phyloP scores from a whole-genome alignment of 768 basidiomycete species.

The Rhizopogon vesiculosus region DNA sequence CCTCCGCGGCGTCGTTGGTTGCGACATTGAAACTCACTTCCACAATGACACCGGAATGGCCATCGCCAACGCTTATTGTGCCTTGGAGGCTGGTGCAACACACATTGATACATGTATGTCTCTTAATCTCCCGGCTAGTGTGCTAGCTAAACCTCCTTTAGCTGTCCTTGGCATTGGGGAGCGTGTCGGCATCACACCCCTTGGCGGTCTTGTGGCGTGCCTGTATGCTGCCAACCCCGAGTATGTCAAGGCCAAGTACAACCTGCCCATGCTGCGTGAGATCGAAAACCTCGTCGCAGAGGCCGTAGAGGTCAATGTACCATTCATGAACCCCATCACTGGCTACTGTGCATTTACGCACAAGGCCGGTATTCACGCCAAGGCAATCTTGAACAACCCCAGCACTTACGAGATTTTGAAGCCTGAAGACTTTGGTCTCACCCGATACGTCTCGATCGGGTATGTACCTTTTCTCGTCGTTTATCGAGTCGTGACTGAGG shows the following conservation, averaged over 20 bases:
- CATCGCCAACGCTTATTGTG: constrained; percentile 97
- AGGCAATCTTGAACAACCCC: constrained; percentile 99
- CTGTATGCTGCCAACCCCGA: constrained; percentile 96
- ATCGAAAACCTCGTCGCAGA: constrained; percentile 99
- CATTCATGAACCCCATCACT: constrained; percentile 95
- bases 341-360: constrained; percentile 99
- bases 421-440: constrained; percentile 98
- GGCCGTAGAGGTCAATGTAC: constrained; percentile 96
- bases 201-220: constrained; percentile 95
- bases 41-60: constrained; percentile 99
- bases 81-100: constrained; percentile 97
- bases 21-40: constrained; percentile 97
- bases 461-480: constrained; percentile 26
- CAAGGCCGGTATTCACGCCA: constrained; percentile 99
- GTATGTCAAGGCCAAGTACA: constrained; percentile 99
- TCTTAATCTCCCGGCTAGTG: neutral
- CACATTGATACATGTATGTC: constrained; percentile 93
- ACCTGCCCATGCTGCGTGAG: constrained; percentile 94
- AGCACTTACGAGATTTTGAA: constrained; percentile 99
- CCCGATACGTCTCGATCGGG: constrained; percentile 97
- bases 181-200: constrained; percentile 97
- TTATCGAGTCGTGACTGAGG: neutral
- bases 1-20: constrained; percentile 90
- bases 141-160: constrained; percentile 22
- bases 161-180: constrained; percentile 97